Evolutionary conservation across 441 rosid genomes (phyloP).

Genomic region (Gossypium davidsonii): DNA sequence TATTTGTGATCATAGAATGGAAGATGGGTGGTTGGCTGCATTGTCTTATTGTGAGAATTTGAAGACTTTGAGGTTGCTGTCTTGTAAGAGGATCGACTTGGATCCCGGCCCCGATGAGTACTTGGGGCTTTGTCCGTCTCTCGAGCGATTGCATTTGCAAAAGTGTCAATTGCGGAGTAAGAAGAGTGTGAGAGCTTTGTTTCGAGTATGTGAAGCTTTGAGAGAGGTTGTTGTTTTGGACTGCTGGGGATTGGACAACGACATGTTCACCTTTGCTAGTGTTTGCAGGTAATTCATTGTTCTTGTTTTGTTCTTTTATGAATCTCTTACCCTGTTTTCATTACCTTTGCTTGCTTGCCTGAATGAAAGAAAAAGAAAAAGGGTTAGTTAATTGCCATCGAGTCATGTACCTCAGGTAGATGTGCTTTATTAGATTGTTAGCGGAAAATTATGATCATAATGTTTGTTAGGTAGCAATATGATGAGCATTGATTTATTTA

Average conservation of each 20-base stretch:
- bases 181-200: conserved; percentile 47
- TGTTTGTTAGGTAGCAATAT: background rate
- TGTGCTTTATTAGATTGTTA: background rate
- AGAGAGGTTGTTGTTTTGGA: conserved; percentile 45
- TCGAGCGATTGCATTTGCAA: conserved; percentile 53
- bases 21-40: conserved; percentile 65
- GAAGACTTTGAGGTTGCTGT: conserved; percentile 46
- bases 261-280: conserved; percentile 42
- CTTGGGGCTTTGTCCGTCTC: conserved; percentile 47
- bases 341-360: conserved; percentile 6
- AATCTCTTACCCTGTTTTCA: background rate
- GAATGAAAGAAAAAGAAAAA: background rate
- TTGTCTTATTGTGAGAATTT: conserved; percentile 50
- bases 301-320: background rate
- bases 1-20: conserved; percentile 56
- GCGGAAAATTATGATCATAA: conserved; percentile 2
- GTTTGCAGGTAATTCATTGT: conserved; percentile 43
- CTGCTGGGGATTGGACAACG: conserved; percentile 66
- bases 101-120: conserved; percentile 50
- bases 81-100: conserved; percentile 43
- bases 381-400: background rate
- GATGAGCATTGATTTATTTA: background rate
- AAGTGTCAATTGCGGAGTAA: conserved; percentile 55
- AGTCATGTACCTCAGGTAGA: background rate
- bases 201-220: conserved; percentile 50